phyloP scores from a whole-genome alignment of 768 basidiomycete species.

The Psilocybe cyanescens region DNA sequence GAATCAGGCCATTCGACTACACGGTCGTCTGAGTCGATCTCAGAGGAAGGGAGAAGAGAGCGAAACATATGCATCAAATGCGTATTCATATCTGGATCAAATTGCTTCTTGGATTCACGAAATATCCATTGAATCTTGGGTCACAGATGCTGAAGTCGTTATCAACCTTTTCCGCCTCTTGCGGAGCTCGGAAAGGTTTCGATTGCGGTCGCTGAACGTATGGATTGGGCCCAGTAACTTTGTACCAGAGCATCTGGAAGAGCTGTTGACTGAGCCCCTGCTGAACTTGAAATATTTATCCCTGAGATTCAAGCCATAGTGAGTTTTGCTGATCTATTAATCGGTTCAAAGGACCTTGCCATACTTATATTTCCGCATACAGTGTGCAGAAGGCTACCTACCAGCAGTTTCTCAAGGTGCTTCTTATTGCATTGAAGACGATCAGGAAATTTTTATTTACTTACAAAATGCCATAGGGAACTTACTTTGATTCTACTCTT shows the following conservation, averaged over 20 bases:
- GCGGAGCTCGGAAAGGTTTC: constrained; percentile 33
- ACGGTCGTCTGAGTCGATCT: constrained; percentile 50
- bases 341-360: constrained; percentile 4
- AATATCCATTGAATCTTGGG: constrained; percentile 65
- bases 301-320: constrained; percentile 86
- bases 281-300: constrained; percentile 53
- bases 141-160: constrained; percentile 73
- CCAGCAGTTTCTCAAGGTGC: constrained; percentile 78
- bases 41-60: constrained; percentile 1
- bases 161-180: constrained; percentile 63
- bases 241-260: constrained; percentile 80
- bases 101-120: constrained; percentile 46
- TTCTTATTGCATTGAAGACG: too few relatives aligned
- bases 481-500: constrained; percentile 82
- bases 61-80: neutral
- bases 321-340: constrained; percentile 30
- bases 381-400: constrained; percentile 79
- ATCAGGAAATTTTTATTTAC: too few relatives aligned
- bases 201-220: constrained; percentile 52
- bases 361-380: neutral
- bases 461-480: constrained; percentile 47
- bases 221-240: constrained; percentile 79
- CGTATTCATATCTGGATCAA: constrained; percentile 4
- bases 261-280: constrained; percentile 56
- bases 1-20: constrained; percentile 59